phyloP scores from a whole-genome alignment of 1,139 yeast genomes.

The Geotrichum restrictum region DNA sequence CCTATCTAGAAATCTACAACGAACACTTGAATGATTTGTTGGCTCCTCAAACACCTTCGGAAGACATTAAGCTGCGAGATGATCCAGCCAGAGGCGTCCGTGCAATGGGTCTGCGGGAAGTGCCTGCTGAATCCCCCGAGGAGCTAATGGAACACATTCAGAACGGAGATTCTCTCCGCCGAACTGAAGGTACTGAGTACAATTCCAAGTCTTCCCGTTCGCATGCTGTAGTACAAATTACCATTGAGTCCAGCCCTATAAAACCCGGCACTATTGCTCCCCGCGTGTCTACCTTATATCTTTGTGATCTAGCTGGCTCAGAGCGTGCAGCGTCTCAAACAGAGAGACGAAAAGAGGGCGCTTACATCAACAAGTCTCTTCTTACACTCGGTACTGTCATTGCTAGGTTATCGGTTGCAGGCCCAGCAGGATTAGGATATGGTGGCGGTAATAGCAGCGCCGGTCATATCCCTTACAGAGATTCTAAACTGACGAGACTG shows the following conservation, averaged over 20 bases:
- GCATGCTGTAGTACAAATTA: conserved; percentile 82
- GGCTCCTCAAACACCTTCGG: conserved; percentile 29
- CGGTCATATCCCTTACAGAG: conserved; percentile 81
- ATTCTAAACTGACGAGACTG: conserved; percentile 81
- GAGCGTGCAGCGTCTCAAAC: conserved; percentile 81
- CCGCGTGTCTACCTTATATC: conserved; percentile 61
- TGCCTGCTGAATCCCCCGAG: conserved; percentile 51
- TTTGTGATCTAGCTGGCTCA: conserved; percentile 95
- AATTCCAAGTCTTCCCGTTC: conserved; percentile 82
- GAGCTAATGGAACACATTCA: conserved; percentile 61
- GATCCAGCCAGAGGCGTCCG: conserved; percentile 68
- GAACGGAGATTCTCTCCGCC: conserved; percentile 68
- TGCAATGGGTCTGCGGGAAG: conserved; percentile 70
- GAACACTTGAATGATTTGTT: conserved; percentile 78
- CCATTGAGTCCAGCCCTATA: conserved; percentile 43
- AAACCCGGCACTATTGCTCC: conserved; percentile 38
- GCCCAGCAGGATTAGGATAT: conserved; percentile 24
- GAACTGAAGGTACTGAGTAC: conserved; percentile 85
- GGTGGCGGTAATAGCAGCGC: conserved; percentile 34
- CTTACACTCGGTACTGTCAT: conserved; percentile 87
- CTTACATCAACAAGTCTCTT: conserved; percentile 84
- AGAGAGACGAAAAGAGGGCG: conserved; percentile 87
- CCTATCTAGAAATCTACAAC: conserved; percentile 86
- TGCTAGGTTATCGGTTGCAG: conserved; percentile 50
- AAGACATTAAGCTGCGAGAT: conserved; percentile 70